These are phyloP conservation scores for Rutstroemia sp. DNA, from an alignment of 2,329 filamentous ascomycete species.

Conservation along the genomic window DNA sequence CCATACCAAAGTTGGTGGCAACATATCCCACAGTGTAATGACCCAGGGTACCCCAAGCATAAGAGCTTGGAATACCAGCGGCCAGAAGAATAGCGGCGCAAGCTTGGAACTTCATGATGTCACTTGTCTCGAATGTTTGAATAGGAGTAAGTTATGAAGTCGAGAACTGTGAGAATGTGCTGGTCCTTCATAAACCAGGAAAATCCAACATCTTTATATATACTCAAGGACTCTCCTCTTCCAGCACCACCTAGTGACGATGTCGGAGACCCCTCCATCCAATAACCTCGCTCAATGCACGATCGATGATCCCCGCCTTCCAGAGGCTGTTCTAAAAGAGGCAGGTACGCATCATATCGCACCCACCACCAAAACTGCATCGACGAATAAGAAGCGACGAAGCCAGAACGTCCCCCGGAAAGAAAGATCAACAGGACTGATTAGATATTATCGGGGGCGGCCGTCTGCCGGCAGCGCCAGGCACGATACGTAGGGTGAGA, in stretches of 20 bases:
- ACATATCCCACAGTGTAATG: conserved; percentile 60
- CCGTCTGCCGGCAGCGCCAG: conserved; percentile 2
- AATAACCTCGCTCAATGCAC: neutral
- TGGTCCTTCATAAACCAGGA: neutral
- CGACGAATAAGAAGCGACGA: conserved; percentile 1
- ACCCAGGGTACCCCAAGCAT: conserved; percentile 40
- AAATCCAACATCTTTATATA: neutral
- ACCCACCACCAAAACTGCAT: neutral
- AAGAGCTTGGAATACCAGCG: conserved; percentile 11
- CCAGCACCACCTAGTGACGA: no score
- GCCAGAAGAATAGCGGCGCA: conserved; percentile 12
- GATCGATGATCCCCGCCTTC: neutral
- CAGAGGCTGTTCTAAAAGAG: conserved; percentile 1
- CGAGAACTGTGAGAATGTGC: neutral
- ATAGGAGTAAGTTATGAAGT: neutral
- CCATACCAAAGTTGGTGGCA: conserved; percentile 44
- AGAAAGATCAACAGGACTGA: neutral
- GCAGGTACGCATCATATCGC: conserved; percentile 1
- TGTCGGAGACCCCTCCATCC: no score
- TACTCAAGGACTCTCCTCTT: neutral
- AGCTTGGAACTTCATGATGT: conserved; percentile 7
- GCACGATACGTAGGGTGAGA: neutral
- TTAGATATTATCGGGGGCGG: neutral
- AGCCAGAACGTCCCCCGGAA: neutral
- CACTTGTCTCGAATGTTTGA: neutral